Conservation (phyloP, 2,329 filamentous ascomycete species). For the Cladosporium velox region DNA sequence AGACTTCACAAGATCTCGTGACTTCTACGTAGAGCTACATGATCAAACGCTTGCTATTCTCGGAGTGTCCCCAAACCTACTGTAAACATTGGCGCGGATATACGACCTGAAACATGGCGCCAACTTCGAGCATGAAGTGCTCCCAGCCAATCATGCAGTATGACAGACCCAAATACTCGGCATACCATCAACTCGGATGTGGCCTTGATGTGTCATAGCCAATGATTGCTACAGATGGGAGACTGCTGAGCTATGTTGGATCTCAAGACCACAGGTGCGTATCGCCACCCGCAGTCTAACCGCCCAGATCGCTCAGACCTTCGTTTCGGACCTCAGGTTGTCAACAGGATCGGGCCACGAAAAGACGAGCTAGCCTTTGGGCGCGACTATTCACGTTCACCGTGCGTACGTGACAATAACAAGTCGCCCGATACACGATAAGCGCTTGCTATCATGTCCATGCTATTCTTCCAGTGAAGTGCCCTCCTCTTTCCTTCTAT, state of each 20-base stretch:
- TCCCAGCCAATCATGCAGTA: conserved; percentile 5
- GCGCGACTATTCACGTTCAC: conserved; percentile 30
- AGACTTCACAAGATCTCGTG: background rate
- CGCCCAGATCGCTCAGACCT: conserved; percentile 9
- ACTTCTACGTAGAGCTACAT: background rate
- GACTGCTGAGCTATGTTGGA: background rate
- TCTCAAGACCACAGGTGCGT: background rate
- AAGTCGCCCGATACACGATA: conserved; percentile 23
- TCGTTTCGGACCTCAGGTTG: conserved; percentile 27
- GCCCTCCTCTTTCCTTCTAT: conserved; percentile 21
- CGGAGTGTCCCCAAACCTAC: background rate
- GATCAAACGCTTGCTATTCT: background rate
- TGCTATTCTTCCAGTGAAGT: conserved; percentile 2
- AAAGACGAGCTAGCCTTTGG: background rate
- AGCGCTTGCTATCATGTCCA: conserved; percentile 14
- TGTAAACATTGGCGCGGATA: background rate
- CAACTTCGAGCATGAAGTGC: background rate
- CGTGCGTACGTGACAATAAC: conserved; percentile 32
- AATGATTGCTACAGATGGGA: background rate
- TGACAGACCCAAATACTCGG: conserved; percentile 11
- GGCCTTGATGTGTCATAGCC: background rate
- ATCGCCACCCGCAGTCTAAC: conserved; percentile 4
- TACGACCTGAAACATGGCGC: conserved; percentile 15
- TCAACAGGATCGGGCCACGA: conserved; percentile 20
- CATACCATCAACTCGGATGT: background rate